Evolutionary conservation across 345 rosid genomes (phyloP).

Genomic region (Eucalyptus regnans): DNA sequence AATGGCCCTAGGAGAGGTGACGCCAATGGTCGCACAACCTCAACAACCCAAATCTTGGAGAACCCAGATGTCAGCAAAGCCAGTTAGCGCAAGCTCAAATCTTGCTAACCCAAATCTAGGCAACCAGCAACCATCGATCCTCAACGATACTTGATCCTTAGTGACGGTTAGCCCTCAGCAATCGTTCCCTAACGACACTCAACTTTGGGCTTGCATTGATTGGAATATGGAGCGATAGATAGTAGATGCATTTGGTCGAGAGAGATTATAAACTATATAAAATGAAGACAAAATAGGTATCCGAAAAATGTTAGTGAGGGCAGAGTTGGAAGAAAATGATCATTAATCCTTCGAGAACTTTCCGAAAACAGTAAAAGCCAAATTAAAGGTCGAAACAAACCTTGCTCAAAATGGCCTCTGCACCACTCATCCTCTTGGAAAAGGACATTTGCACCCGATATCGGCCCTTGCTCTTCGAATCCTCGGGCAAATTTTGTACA

Average conservation of each 20-base stretch:
- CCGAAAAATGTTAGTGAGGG: background rate
- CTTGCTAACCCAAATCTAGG: background rate
- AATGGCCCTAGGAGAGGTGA: background rate
- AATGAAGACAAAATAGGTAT: background rate
- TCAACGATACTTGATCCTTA: too few relatives aligned
- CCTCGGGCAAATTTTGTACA: background rate
- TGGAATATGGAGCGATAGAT: background rate
- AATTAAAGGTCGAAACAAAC: background rate
- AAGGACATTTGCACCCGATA: too few relatives aligned
- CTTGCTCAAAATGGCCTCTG: background rate
- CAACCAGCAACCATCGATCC: background rate
- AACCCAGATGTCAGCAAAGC: fast-evolving
- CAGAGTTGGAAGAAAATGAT: background rate
- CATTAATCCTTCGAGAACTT: background rate
- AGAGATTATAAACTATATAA: fast-evolving
- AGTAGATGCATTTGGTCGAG: background rate
- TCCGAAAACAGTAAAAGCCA: background rate
- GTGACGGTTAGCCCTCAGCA: fast-evolving
- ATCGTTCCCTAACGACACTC: fast-evolving
- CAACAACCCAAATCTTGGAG: background rate
- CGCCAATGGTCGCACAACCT: fast-evolving
- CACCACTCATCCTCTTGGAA: too few relatives aligned
- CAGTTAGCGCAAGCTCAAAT: too few relatives aligned
- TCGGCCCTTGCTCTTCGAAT: background rate
- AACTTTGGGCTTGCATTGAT: fast-evolving